Base-by-base conservation (phyloP, 1,284 basidiomycete species). In the Fomitopsis betulina region DNA sequence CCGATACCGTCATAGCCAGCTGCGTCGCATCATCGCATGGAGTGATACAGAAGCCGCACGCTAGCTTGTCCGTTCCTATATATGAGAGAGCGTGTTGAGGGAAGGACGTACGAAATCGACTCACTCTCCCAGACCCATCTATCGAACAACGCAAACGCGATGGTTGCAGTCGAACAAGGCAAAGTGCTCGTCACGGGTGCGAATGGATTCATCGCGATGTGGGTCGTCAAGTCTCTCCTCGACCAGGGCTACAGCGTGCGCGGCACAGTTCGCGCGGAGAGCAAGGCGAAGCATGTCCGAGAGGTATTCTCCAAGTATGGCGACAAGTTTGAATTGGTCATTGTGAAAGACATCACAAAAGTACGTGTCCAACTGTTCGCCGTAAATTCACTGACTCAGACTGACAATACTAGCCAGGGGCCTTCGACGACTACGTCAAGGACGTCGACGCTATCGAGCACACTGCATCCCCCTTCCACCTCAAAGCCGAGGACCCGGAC, bases 301-400 rank as follows among this genome's bases (percentile, higher is more conserved):
- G 67, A 80, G 39, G 65, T 79, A 27, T 86, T 84, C 73, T 71
- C 75, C 51, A 68, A 66, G 54, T 71, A 74, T 58, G 76, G 74
- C n/a, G 76, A 76, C 57, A 74, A 76, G 62, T 76, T 83, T 63
- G 77, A 80, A 61, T 69, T 78, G 65, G 78, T 78, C 37, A 73
- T 84, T 40, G 83, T 84, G 1, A 73, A 78, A 47, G 84, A 87
- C 68, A 82, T 86, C 64, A 79, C 76, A 10, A 70, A 78, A 73
- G 78, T 81, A 51, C 52, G 72, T 58, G 9, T 3, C 9, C 19
- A 4, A 13, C 15, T 30, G 45, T 21, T 25, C 10, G 23, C 2
- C n/a, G 25, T 10, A 3, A 37, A 10, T n/a, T 8, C 42, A n/a
- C 45, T 47, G 1, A 47, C 2, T 37, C n/a, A n/a, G n/a, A n/a